Base-by-base conservation (phyloP, 768 basidiomycete species). In the Gautieria morchelliformis region DNA sequence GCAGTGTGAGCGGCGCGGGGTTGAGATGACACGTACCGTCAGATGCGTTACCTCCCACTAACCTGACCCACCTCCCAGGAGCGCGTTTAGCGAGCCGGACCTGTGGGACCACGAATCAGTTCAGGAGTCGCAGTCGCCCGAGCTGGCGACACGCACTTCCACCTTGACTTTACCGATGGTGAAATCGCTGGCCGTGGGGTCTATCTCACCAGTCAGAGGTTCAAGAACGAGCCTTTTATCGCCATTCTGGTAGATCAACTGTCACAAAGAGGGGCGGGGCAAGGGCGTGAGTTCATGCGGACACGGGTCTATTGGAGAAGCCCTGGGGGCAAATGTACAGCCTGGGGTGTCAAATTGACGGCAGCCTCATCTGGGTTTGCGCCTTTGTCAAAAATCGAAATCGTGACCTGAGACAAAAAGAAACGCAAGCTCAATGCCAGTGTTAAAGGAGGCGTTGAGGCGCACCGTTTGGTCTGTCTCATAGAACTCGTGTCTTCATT, bases 81-180 rank as follows among this genome's bases (percentile, higher is more conserved):
- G 70, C 77, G 60, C 74, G 73, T 72, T 98, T 97, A 46, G 66
- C 73, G 27, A 99, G 75, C 20, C 80, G 79, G 53, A 97, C 69
- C 56, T 57, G 32, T 20, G n/a, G 24, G n/a, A 40, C 11, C 9
- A n/a, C 17, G 2, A 41, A 53, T 39, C 9, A 33, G 52, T 41
- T 42, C 45, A 35, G 24, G 15, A 46, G 37, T 22, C 41, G 15
- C 4, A 24, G 41, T 19, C 27, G 42, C 19, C 5, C 35, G 22
- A 17, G 41, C 24, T 24, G 24, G 35, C 14, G 35, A 37, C 17
- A 50, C 56, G 19, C 30, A 57, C 55, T 70, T 99, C 95, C 55
- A 97, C 78, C 70, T 97, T 97, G 63, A 93, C 84, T 66, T 85
- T 87, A 20, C 90, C 82, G 17, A 94, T 82, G 11, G 81, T 81